Conservation (phyloP, 2,329 filamentous ascomycete species). For the Colletotrichum coccodes region DNA sequence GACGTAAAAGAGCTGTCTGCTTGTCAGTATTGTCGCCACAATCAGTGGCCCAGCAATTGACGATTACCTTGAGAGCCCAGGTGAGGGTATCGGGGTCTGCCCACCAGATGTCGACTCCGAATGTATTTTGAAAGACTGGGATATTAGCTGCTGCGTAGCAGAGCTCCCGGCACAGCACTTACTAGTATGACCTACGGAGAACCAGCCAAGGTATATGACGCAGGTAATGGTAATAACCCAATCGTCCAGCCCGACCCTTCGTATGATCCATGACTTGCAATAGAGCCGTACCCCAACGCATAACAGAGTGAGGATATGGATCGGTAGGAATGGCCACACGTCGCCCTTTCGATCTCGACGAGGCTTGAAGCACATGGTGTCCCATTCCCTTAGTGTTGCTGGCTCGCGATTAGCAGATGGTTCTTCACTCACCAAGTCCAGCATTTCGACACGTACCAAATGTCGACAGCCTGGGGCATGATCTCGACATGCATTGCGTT, state of each 20-base stretch:
- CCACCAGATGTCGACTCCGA: slow-evolving; percentile 25
- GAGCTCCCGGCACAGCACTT: not conserved
- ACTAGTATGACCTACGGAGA: slow-evolving; percentile 1
- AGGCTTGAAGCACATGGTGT: slow-evolving; percentile 12
- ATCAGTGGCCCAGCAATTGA: no score
- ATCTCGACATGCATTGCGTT: slow-evolving; percentile 12
- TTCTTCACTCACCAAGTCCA: not conserved
- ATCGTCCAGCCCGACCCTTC: slow-evolving; percentile 12
- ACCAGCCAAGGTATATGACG: slow-evolving; percentile 14
- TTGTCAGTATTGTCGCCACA: not conserved
- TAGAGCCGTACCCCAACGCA: slow-evolving; percentile 10
- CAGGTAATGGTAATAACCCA: slow-evolving; percentile 13
- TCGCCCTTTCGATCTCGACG: not conserved
- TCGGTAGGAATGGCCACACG: slow-evolving; percentile 19
- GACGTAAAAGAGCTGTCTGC: slow-evolving; percentile 7
- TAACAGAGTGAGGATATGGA: slow-evolving; percentile 6
- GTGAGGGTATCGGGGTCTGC: not conserved
- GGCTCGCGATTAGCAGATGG: not conserved
- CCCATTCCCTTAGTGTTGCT: slow-evolving; percentile 20
- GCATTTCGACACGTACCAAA: not conserved
- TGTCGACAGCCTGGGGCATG: slow-evolving; percentile 11
- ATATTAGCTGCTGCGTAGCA: not conserved
- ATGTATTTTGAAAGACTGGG: slow-evolving; percentile 4
- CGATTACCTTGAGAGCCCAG: slow-evolving; percentile 10
- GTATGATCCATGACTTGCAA: slow-evolving; percentile 4